Evolutionary conservation across 2,329 filamentous ascomycete genomes (phyloP).

Genomic region (Elsinoe australis): DNA sequence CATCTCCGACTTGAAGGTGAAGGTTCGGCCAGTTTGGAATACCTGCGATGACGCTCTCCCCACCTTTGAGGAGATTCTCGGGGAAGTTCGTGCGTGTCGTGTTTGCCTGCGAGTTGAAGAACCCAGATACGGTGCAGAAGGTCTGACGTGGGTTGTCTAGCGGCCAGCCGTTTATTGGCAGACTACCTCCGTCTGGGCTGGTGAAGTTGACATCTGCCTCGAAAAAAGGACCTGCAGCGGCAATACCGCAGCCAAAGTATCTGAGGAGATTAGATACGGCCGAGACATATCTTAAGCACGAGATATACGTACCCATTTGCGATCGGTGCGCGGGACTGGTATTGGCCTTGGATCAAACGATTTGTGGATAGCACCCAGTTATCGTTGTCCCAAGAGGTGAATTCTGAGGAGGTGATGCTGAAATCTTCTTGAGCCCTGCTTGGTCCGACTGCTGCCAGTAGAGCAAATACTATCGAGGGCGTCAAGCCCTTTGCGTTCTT

Average conservation of each 20-base stretch:
- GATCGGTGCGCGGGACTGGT: slow-evolving; percentile 52
- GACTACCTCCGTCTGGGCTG: slow-evolving; percentile 39
- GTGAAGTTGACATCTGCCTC: slow-evolving; percentile 50
- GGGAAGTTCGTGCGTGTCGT: slow-evolving; percentile 57
- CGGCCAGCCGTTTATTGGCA: slow-evolving; percentile 52
- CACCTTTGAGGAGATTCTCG: slow-evolving; percentile 62
- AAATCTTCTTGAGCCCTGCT: slow-evolving; percentile 17
- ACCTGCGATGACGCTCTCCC: slow-evolving; percentile 62
- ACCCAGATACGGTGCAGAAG: slow-evolving; percentile 61
- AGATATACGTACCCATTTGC: slow-evolving; percentile 45
- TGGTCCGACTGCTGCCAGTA: neutral
- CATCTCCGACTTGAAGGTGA: slow-evolving; percentile 48
- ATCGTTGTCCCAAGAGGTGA: slow-evolving; percentile 51
- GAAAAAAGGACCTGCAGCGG: slow-evolving; percentile 57
- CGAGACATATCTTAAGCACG: no score
- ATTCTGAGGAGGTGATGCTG: slow-evolving; percentile 19
- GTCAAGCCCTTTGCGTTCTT: no score
- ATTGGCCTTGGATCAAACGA: slow-evolving; percentile 49
- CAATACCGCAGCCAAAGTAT: slow-evolving; percentile 57
- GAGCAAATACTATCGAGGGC: no score
- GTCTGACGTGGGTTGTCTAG: slow-evolving; percentile 55
- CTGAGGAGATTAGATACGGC: slow-evolving; percentile 8
- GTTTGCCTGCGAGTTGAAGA: slow-evolving; percentile 54
- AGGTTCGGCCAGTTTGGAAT: slow-evolving; percentile 62
- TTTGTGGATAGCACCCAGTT: slow-evolving; percentile 51